Evolutionary conservation across 1,284 basidiomycete species (phyloP).

Genomic region (Rhodotorula sp.): DNA sequence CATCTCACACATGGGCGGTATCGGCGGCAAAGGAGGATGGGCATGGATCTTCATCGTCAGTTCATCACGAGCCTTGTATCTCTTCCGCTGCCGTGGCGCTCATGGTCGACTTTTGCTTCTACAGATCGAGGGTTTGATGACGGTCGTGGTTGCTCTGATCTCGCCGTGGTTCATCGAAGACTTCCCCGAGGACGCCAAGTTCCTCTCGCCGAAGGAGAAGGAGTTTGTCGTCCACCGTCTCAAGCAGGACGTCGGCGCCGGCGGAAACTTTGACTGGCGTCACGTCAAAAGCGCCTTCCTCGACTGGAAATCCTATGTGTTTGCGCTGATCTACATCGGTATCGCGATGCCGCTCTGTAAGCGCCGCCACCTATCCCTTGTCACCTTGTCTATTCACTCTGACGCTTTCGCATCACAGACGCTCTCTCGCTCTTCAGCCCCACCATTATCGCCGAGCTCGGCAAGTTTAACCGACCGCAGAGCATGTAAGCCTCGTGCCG

Average conservation of each 20-base stretch:
- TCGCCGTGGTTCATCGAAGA: slow-evolving; percentile 48
- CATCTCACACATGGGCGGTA: slow-evolving; percentile 24
- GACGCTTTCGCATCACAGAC: slow-evolving; percentile 13
- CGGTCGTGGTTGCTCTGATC: slow-evolving; percentile 47
- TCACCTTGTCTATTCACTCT: too few relatives aligned
- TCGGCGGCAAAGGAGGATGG: slow-evolving; percentile 35
- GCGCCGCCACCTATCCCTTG: too few relatives aligned
- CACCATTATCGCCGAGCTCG: slow-evolving; percentile 52
- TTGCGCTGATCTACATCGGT: slow-evolving; percentile 5
- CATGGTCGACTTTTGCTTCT: neutral
- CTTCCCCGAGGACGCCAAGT: slow-evolving; percentile 51
- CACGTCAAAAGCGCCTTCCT: slow-evolving; percentile 45
- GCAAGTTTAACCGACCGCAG: slow-evolving; percentile 49
- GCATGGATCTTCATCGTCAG: slow-evolving; percentile 47
- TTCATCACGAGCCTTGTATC: neutral
- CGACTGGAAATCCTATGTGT: slow-evolving; percentile 47
- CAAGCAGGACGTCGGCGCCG: slow-evolving; percentile 48
- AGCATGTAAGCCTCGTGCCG: slow-evolving; percentile 42
- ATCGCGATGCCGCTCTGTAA: slow-evolving; percentile 6
- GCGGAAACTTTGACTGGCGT: slow-evolving; percentile 46
- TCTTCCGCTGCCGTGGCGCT: too few relatives aligned
- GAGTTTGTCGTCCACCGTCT: slow-evolving; percentile 50
- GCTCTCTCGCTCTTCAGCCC: slow-evolving; percentile 48
- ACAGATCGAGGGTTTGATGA: slow-evolving; percentile 51
- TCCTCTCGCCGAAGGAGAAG: slow-evolving; percentile 44